These are phyloP conservation scores for Monosporascus sp. DNA, from an alignment of 2,329 filamentous ascomycete species.

Conservation along the genomic window DNA sequence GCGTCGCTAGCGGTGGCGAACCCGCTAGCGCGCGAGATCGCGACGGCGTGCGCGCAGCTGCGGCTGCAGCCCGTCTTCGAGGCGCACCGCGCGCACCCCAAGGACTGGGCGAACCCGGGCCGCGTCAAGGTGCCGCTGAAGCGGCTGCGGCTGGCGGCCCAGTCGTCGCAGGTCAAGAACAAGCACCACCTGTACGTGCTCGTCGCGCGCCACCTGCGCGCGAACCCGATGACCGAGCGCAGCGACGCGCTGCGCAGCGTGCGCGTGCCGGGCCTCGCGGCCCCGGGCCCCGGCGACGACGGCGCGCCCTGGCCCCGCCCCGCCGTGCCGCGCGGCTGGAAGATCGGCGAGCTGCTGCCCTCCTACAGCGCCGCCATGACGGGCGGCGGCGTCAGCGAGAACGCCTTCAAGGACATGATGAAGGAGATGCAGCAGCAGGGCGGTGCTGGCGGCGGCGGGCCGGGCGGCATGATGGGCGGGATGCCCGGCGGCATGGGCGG, in stretches of 20 bases:
- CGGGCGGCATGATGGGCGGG: slow-evolving; percentile 11
- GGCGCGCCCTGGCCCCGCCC: slow-evolving; percentile 66
- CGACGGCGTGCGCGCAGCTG: slow-evolving; percentile 73
- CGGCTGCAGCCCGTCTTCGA: slow-evolving; percentile 75
- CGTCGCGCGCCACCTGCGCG: slow-evolving; percentile 69
- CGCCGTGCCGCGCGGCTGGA: slow-evolving; percentile 82
- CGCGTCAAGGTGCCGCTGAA: slow-evolving; percentile 78
- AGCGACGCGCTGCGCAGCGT: slow-evolving; percentile 62
- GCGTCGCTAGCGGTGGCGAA: slow-evolving; percentile 69
- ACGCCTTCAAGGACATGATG: slow-evolving; percentile 96
- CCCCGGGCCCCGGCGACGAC: slow-evolving; percentile 56
- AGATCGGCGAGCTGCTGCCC: slow-evolving; percentile 77
- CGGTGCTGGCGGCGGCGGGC: slow-evolving; percentile 23
- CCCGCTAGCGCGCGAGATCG: slow-evolving; percentile 84
- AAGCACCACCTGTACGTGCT: slow-evolving; percentile 86
- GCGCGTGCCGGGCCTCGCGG: slow-evolving; percentile 64
- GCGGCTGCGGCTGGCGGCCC: slow-evolving; percentile 19
- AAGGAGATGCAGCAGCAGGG: slow-evolving; percentile 67
- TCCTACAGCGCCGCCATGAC: slow-evolving; percentile 85
- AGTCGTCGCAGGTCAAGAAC: slow-evolving; percentile 50
- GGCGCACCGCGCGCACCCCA: slow-evolving; percentile 86
- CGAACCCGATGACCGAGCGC: slow-evolving; percentile 70
- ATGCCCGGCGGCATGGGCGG: slow-evolving; percentile 18
- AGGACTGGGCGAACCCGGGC: slow-evolving; percentile 96
- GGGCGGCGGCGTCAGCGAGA: slow-evolving; percentile 89